Percentiles rank a stretch among this genome's conserved stretches.
Conservation (phyloP, 2,329 filamentous ascomycete genomes). For the Hypoxylon sp. region DNA sequence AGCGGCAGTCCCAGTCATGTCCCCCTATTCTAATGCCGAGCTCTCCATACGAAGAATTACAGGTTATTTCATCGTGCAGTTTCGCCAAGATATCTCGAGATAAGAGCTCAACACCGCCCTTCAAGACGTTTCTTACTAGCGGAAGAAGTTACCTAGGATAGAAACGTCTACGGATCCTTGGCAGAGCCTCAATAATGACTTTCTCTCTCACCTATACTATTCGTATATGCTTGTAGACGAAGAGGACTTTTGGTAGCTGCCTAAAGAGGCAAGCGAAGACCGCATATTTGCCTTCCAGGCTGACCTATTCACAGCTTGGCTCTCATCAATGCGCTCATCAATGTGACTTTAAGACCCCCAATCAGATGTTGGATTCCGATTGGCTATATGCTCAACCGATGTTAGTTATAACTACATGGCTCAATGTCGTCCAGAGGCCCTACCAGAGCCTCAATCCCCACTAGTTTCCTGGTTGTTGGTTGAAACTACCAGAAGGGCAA, state of each 20-base stretch:
- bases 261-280: conserved; percentile 44
- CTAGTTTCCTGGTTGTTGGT: conserved; percentile 25
- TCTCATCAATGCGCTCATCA: conserved; percentile 39
- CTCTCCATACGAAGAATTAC: conserved; percentile 5
- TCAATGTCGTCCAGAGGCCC: conserved; percentile 32
- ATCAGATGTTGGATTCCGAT: conserved; percentile 36
- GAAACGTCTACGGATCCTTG: conserved; percentile 30
- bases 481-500: conserved; percentile 36
- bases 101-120: conserved; percentile 22
- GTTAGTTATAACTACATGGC: conserved; percentile 33
- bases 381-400: conserved; percentile 20
- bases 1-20: conserved; percentile 7
- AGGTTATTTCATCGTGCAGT: conserved; percentile 21
- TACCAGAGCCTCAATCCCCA: conserved; percentile 44
- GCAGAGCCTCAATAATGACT: conserved; percentile 36
- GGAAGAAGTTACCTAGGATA: conserved; percentile 26
- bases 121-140: conserved; percentile 15
- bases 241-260: conserved; percentile 42
- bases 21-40: conserved; percentile 7
- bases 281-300: conserved; percentile 20
- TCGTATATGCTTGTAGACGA: conserved; percentile 37
- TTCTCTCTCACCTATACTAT: conserved; percentile 17
- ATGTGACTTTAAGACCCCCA: conserved; percentile 34
- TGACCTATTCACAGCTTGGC: conserved; percentile 40
- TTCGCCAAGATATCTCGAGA: conserved; percentile 28